Base-by-base conservation (phyloP, 352 stramenopile genomes). In the Pythium brassicae region DNA sequence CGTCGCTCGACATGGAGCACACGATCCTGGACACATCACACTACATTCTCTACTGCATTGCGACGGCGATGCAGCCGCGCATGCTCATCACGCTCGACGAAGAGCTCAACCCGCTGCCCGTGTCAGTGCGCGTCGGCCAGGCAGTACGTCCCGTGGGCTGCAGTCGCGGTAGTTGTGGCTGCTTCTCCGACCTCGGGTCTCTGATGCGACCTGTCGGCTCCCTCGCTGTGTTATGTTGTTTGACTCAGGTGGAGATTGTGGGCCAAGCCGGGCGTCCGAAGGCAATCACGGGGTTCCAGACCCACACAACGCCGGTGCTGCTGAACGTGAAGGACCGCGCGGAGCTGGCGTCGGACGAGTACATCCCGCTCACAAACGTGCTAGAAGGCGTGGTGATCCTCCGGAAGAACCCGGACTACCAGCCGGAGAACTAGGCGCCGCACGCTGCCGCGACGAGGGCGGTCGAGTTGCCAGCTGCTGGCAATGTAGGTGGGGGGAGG, bases 251-350 rank as follows among this genome's bases (percentile, higher is more conserved):
- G 39, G 97, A 99, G 64, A 99, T 97, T 52, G 97, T 99, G 35
- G 97, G 97, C 8, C 97, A 99, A 82, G 97, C 97, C 10, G 97
- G 97, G 70, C 96, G 97, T 35, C 97, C 97, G 15, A 99, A 99
- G 82, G 98, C 96, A 48, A 99, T 99, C 61, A 99, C 97, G 50
- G 97, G 97, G 53, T 99, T 99, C 76, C 97, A 99, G 71, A 99
- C 97, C 44, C 97, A 99, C 76, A 99, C 94, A 54, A 99, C 97
- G 35, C 97, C 97, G 43, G 97, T 99, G 50, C 78, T 99, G 64
- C 81, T 99, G 39, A 97, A 95, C 59, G 84, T 97, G 32, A 97
- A 97, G 69, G 97, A 99, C 70, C 92, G 97, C 55, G 97, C 97
- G 37, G 97, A 99, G 75, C 80, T 99, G 17, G 97, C 96, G 48